Evolutionary conservation across 2,329 filamentous ascomycete species (phyloP), one percentile per base, ranked within the genome.

Genomic region (Diplocarpon mali): DNA sequence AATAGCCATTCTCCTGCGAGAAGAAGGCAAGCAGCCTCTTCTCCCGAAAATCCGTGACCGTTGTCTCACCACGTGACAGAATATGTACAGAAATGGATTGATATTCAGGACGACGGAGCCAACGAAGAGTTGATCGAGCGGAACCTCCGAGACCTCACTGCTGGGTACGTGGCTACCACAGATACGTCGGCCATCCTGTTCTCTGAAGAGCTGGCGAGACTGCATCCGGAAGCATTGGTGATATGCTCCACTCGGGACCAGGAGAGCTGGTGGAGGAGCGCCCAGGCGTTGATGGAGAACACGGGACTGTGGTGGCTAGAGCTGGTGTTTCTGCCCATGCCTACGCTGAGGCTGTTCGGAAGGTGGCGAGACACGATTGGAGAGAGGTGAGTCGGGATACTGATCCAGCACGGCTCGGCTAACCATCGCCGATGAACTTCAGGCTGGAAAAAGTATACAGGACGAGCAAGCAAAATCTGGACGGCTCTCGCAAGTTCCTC

Each of bases 151-250:
- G 35, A 42, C 10, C n/a, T 50, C 2, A 40, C 46, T 1, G 45
- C 46, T 20, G 59, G 60, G 38, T 63, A 59, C 39, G 56, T 56
- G 1, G 60, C 53, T 3, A 54, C 53, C 15, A 59, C 59, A 5
- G 60, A 60, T 44, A 50, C 50, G 3, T 57, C 58, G 2, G 54
- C 48, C 0, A 52, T 51, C 13, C 45, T 51, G 27, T 59, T 62
- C 37, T 54, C 57, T 2, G 54, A 51, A 2, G 61, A 47, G 15
- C 11, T 47, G 17, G 27, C 36, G 30, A 30, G 29, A 28, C n/a
- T 32, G 6, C 43, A 36, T 24, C 45, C 45, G 7, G 36, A 44
- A 8, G 45, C 45, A 2, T 43, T 40, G 2, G 45, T 47, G n/a
- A 47, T 47, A 2, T 38, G 36, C 9, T 37, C 45, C 20, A 43